Conservation (phyloP, 1,139 yeast species). For the Zhuliangozyma blackwelliae region DNA sequence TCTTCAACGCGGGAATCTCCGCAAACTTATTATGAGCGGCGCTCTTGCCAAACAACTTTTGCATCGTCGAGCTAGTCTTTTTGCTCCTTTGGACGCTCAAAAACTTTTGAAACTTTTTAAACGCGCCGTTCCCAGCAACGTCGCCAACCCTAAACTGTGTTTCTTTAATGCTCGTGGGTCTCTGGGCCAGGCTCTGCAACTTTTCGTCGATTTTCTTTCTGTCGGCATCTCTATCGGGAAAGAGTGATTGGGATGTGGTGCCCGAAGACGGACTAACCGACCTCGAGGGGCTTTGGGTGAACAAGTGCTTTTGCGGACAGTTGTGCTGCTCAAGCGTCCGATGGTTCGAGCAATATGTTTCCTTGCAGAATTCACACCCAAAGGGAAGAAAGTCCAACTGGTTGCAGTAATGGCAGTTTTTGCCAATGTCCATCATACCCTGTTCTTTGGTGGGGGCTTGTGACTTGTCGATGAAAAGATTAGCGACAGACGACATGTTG, state of each 20-base stretch:
- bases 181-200: constrained; percentile 18
- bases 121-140: constrained; percentile 32
- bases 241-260: constrained; percentile 37
- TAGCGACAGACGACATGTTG: constrained; percentile 7
- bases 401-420: constrained; percentile 60
- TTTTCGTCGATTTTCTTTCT: constrained; percentile 37
- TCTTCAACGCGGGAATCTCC: constrained; percentile 35
- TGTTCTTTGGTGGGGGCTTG: constrained; percentile 24
- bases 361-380: constrained; percentile 53
- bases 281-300: constrained; percentile 10
- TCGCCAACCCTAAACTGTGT: constrained; percentile 28
- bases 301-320: constrained; percentile 28
- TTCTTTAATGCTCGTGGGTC: constrained; percentile 24
- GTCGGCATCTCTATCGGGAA: constrained; percentile 52
- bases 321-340: constrained; percentile 45
- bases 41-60: constrained; percentile 14
- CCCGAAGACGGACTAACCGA: constrained; percentile 7
- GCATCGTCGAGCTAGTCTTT: constrained; percentile 1
- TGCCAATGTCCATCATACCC: constrained; percentile 65
- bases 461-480: constrained; percentile 15
- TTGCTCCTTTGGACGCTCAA: constrained; percentile 28
- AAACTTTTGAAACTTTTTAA: constrained; percentile 44
- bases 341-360: constrained; percentile 58
- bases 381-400: constrained; percentile 69
- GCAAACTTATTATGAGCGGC: constrained; percentile 14